Conservation (phyloP, 805 yeast genomes). For the Komagataella phaffii region DNA sequence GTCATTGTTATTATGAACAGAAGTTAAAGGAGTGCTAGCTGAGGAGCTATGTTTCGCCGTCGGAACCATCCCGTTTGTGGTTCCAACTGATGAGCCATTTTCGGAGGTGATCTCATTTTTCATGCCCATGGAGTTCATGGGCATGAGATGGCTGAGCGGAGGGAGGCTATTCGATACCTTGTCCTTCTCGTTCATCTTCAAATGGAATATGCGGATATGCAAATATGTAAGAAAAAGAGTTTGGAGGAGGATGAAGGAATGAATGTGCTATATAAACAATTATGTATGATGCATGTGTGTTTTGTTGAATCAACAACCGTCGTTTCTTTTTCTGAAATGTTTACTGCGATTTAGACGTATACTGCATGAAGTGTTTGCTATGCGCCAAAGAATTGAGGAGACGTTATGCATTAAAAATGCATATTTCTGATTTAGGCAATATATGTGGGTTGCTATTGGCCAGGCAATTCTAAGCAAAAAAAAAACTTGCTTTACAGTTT, state of each 20-base stretch:
- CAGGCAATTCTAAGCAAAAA: not conserved
- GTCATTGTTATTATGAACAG: not conserved
- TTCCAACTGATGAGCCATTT: not conserved
- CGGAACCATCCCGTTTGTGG: not conserved
- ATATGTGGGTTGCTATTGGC: not conserved
- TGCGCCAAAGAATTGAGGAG: not conserved
- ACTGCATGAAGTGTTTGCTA: not conserved
- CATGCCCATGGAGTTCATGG: not conserved
- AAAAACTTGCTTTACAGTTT: not conserved
- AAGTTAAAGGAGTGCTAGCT: not conserved
- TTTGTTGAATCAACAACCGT: not conserved
- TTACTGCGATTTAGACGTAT: not conserved
- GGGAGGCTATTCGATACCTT: not conserved
- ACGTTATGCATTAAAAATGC: not conserved
- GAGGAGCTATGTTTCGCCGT: not conserved
- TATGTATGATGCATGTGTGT: not conserved
- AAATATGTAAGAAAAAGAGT: not conserved
- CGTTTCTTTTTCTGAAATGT: not conserved
- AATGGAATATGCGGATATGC: not conserved
- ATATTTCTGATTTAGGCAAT: not conserved
- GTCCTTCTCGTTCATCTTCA: not conserved
- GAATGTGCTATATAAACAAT: not conserved
- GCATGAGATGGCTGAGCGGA: not conserved
- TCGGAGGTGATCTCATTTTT: not conserved
- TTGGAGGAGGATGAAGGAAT: not conserved